Conservation (phyloP, 2,329 filamentous ascomycete genomes). For the Blastomyces parvus region DNA sequence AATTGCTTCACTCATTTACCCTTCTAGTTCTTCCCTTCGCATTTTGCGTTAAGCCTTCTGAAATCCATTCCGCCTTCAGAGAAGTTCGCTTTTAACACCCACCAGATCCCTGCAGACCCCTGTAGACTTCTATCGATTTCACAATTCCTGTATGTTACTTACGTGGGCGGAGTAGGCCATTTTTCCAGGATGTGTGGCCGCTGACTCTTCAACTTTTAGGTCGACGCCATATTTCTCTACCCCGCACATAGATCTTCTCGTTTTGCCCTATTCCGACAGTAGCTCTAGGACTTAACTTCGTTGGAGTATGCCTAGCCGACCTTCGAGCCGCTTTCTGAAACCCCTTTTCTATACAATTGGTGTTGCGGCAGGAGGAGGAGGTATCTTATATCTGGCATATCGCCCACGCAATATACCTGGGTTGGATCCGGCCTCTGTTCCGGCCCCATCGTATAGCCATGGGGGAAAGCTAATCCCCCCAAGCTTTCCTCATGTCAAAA, state of each 20-base stretch:
- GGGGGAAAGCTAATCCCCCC: slow-evolving; percentile 48
- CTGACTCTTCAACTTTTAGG: background rate
- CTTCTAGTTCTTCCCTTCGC: background rate
- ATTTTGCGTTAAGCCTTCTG: background rate
- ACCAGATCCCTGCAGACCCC: background rate
- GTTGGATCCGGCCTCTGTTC: slow-evolving; percentile 51
- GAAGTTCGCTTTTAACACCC: background rate
- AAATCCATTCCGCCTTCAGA: background rate
- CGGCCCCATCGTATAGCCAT: slow-evolving; percentile 53
- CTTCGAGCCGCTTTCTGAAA: slow-evolving; percentile 44
- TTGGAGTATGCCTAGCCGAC: slow-evolving; percentile 31
- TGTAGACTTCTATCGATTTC: background rate
- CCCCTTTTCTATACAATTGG: slow-evolving; percentile 51
- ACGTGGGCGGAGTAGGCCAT: background rate
- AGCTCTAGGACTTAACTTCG: background rate
- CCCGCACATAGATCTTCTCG: background rate
- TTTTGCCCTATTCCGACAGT: no score
- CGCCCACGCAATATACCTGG: slow-evolving; percentile 57
- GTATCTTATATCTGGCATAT: slow-evolving; percentile 52
- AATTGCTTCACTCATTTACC: background rate
- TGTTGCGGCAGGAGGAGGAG: slow-evolving; percentile 45
- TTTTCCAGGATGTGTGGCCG: background rate
- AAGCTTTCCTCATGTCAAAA: slow-evolving; percentile 43
- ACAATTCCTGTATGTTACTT: background rate
- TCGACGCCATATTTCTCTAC: background rate